A percentile compares a stretch with the other conserved stretches of the same genome.
Evolutionary conservation across 345 rosid species (phyloP).

Genomic region (Eucalyptus viminalis): DNA sequence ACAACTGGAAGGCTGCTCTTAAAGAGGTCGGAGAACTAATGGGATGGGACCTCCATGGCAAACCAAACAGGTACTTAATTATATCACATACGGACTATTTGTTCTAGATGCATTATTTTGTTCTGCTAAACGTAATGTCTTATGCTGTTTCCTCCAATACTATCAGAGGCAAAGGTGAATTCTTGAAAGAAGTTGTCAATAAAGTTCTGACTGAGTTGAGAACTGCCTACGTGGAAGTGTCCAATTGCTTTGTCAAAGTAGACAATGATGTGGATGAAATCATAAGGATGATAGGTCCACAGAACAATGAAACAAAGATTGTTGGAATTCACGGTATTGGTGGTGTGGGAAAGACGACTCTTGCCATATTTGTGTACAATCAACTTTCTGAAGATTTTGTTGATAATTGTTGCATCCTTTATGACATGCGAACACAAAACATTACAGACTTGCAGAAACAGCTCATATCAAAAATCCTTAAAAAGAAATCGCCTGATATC

Average conservation of each 20-base stretch:
- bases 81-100: accelerated
- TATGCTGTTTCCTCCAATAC: accelerated
- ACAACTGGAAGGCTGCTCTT: no score
- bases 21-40: no score
- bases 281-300: neutral
- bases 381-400: no score
- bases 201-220: no score
- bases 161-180: neutral
- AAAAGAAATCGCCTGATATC: accelerated
- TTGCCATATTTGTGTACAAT: no score
- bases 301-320: accelerated
- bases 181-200: neutral
- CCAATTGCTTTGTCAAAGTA: neutral
- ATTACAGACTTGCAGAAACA: no score
- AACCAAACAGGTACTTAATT: no score
- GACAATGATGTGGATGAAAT: neutral
- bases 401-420: no score
- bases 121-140: no score
- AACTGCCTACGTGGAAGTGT: neutral
- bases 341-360: no score
- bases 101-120: no score
- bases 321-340: neutral
- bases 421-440: accelerated
- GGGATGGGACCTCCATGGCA: no score
- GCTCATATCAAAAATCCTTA: accelerated